Percentiles rank a stretch among this genome's conserved stretches.
Conservation (phyloP, 805 yeast genomes). For the Barnettozyma vustinii region DNA sequence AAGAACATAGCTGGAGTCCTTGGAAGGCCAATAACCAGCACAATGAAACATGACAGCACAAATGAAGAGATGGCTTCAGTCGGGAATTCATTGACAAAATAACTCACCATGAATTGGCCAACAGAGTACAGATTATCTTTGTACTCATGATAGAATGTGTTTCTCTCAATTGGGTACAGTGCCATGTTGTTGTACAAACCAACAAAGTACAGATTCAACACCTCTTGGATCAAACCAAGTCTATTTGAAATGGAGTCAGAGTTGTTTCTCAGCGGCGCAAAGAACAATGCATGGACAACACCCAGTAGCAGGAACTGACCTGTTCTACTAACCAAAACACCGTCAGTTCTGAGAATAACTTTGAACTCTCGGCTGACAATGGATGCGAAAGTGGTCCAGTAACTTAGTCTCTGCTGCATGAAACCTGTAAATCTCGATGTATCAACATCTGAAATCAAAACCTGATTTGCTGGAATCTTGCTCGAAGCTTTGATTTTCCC, state of each 20-base stretch:
- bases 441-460: background rate
- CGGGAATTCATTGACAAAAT: conserved; percentile 60
- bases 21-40: conserved; percentile 68
- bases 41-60: conserved; percentile 55
- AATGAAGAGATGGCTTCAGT: conserved; percentile 56
- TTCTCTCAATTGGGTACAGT: conserved; percentile 67
- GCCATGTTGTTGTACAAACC: conserved; percentile 79
- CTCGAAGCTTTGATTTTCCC: conserved; percentile 9
- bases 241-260: conserved; percentile 55
- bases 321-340: conserved; percentile 59
- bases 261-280: conserved; percentile 48
- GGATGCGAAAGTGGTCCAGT: conserved; percentile 29
- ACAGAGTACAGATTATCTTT: conserved; percentile 67
- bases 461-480: background rate
- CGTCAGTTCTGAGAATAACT: conserved; percentile 44
- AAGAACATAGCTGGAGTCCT: conserved; percentile 61
- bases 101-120: conserved; percentile 54
- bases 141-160: conserved; percentile 73
- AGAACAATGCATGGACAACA: conserved; percentile 60
- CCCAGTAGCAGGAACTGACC: conserved; percentile 65
- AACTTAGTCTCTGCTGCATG: conserved; percentile 9
- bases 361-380: conserved; percentile 29
- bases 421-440: conserved; percentile 1
- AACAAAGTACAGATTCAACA: conserved; percentile 64
- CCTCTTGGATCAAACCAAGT: conserved; percentile 72